Base-by-base conservation (phyloP, 129 eudicot species). In the Kitagawia praeruptora region DNA sequence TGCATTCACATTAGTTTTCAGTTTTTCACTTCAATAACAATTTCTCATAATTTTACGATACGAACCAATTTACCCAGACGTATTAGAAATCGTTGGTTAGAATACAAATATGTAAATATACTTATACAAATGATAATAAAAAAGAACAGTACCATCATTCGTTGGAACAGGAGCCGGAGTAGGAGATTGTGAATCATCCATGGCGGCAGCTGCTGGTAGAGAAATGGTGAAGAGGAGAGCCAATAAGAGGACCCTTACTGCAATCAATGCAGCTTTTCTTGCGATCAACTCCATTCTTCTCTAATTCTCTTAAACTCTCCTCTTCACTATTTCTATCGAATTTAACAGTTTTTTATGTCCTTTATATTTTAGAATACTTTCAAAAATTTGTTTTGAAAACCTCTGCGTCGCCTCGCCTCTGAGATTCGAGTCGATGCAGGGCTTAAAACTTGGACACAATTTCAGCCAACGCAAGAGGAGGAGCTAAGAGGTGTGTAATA, bases 111-210 rank as follows among this genome's bases (percentile, higher is more conserved):
- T 48, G 54, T 48, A 48, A 14, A 4, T 13, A 49, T 49, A 15
- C 56, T 4, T 21, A 23, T 49, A 18, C 8, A 51, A 51, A n/a
- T 61, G 69, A 61, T 7, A 61, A n/a, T 9, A 10, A 56, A 21
- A 21, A 45, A 54, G 4, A 69, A 3, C 3, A 18, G 5, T 79
- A 87, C 91, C 88, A 44, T 87, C 91, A 34, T 70, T 87, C 70
- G 85, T 37, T 18, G 91, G 86, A 48, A 79, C 75, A 25, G 91
- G 85, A 27, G 85, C 79, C 4, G 87, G 84, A 37, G 84, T 63
- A 8, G 84, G 78, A 10, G 85, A 81, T 19, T 79, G 77, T 45
- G 81, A 81, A 71, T 66, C 73, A 27, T 80, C 75, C 13, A 38
- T 38, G 0, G 47, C 49, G 0, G 31, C 49, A 73, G 54, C 71